These are phyloP conservation scores for Arthroderma sp. DNA, from an alignment of 2,329 filamentous ascomycete genomes.

Conservation along the genomic window DNA sequence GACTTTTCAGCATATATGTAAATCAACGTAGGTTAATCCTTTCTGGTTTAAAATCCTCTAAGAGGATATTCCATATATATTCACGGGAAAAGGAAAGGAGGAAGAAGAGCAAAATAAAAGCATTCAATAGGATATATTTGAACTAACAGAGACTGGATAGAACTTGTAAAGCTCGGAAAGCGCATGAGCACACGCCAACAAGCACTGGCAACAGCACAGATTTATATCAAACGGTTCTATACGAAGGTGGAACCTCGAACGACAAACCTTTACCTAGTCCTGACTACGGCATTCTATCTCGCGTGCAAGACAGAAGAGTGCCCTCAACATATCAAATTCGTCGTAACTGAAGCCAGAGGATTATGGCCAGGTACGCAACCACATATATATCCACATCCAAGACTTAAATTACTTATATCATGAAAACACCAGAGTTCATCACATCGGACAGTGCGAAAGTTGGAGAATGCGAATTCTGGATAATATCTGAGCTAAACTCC, in stretches of 20 bases:
- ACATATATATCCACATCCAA: not conserved
- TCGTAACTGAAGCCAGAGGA: constrained; percentile 72
- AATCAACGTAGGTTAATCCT: constrained; percentile 55
- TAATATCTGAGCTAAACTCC: constrained; percentile 83
- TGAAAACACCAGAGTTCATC: constrained; percentile 44
- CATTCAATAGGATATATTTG: not conserved
- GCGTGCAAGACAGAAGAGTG: constrained; percentile 98
- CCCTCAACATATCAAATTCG: constrained; percentile 85
- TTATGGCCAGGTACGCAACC: constrained; percentile 56
- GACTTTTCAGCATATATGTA: constrained; percentile 81
- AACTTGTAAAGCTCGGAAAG: constrained; percentile 63
- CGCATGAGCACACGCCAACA: constrained; percentile 78
- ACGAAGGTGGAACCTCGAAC: constrained; percentile 77
- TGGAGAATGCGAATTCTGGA: constrained; percentile 84
- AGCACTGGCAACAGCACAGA: constrained; percentile 80
- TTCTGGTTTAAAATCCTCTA: not conserved
- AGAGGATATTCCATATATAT: not conserved
- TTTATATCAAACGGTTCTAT: constrained; percentile 93
- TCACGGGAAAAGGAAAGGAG: not conserved
- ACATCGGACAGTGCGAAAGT: constrained; percentile 67
- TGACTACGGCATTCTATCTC: constrained; percentile 87
- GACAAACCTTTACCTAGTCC: constrained; percentile 84
- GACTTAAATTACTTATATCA: not conserved
- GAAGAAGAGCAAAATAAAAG: not conserved
- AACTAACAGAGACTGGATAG: not conserved